Evolutionary conservation across 257 asterid species (phyloP), one percentile per base, ranked within the genome.

Genomic region (Echites panduratus): DNA sequence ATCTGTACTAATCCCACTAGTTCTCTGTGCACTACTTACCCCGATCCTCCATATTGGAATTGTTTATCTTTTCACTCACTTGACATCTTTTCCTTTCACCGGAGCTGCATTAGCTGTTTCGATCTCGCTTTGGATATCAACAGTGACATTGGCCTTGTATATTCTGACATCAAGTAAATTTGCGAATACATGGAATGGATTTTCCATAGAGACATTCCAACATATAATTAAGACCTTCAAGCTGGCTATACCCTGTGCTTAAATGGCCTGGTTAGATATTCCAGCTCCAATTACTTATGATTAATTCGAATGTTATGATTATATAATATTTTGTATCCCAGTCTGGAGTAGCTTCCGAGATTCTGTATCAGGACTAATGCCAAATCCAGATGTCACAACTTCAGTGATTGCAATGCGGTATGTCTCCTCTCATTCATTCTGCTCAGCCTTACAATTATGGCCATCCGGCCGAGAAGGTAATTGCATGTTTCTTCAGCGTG

Each of bases 361-460:
- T 84, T 73, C 95, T 91, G 32, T 91, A 67, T 95, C 97, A 0
- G 97, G 99, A 48, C 66, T 91, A 76, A 86, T 94, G 99, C 97
- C 96, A 26, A 70, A 91, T 66, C 75, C 99, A 2, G 83, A 85
- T 75, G 64, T 87, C 35, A 66, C 88, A 4, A 94, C 99, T 56
- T 89, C 99, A 0, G 68, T 94, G 19, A 82, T 94, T 65, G 99
- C 93, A 32, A 91, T 94, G 89, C 87, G 97, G 98, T 94, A 71
- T 72, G 85, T 48, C 38, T 64, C 44, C 7, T 3, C 9, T 3
- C 7, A 4, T 1, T 50, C 38, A 27, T 66, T 26, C 29, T 53
- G 14, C 9, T 48, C 26, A 24, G 6, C 59, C 19, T 3, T 66
- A 32, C 38, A 32, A 32, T 32, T 32, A 32, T 3, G 38, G 3